phyloP scores from a whole-genome alignment of 257 asterid species.

The Thymus quinquecostatus region DNA sequence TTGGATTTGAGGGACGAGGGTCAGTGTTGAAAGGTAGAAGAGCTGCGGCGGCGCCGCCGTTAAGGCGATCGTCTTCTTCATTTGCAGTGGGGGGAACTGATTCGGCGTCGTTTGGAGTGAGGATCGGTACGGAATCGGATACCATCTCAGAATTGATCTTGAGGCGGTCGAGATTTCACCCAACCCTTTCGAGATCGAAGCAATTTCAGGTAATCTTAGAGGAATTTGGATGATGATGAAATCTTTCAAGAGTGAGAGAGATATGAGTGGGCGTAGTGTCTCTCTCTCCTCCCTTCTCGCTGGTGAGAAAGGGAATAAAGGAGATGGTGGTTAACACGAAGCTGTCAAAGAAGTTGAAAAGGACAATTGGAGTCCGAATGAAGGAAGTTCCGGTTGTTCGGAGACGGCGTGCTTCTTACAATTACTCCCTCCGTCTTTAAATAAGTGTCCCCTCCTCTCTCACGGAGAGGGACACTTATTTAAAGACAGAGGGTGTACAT shows the following conservation, averaged over 20 bases:
- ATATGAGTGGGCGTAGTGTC: background rate
- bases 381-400: conserved; percentile 29
- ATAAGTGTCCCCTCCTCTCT: no score
- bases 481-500: no score
- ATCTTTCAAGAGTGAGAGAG: background rate
- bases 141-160: conserved; percentile 12
- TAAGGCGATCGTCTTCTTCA: conserved; percentile 43
- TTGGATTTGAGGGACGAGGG: conserved; percentile 34
- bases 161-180: background rate
- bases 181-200: background rate
- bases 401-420: background rate
- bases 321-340: conserved; percentile 23
- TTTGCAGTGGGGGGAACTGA: conserved; percentile 27
- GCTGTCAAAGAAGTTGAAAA: conserved; percentile 19
- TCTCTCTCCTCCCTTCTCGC: no score
- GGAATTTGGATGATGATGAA: background rate
- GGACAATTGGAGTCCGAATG: conserved; percentile 21
- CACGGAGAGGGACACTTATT: no score
- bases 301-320: background rate
- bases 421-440: no score
- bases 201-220: background rate
- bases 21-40: conserved; percentile 46
- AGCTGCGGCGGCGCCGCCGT: conserved; percentile 39
- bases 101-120: conserved; percentile 27
- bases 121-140: conserved; percentile 49